phyloP scores from a whole-genome alignment of 306 rosid genomes.

The Hippophae tibetana region DNA sequence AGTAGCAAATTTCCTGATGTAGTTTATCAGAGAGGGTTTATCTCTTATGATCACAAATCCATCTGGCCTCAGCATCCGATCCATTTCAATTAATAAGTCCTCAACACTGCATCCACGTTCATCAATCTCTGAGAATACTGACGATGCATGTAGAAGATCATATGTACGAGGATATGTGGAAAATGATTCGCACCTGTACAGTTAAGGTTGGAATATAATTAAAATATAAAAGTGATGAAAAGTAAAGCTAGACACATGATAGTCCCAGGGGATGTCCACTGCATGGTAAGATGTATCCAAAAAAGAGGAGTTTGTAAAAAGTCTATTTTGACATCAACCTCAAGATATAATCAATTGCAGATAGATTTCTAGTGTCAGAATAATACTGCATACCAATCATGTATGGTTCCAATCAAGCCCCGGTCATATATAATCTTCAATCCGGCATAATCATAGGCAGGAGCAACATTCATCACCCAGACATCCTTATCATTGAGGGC shows the following conservation, averaged over 20 bases:
- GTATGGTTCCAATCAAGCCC: slow-evolving; percentile 51
- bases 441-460: slow-evolving; percentile 34
- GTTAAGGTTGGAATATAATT: neutral
- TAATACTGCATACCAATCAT: slow-evolving; percentile 43
- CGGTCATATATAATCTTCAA: slow-evolving; percentile 49
- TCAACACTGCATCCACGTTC: slow-evolving; percentile 40
- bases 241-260: neutral
- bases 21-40: slow-evolving; percentile 33
- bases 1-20: slow-evolving; percentile 33
- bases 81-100: slow-evolving; percentile 55
- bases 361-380: neutral
- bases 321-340: too few relatives aligned
- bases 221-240: slow-evolving; percentile 2
- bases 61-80: slow-evolving; percentile 45
- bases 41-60: slow-evolving; percentile 61
- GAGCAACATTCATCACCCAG: slow-evolving; percentile 61
- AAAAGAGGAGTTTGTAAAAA: neutral
- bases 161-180: slow-evolving; percentile 60
- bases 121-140: slow-evolving; percentile 39
- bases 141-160: slow-evolving; percentile 60
- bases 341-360: too few relatives aligned
- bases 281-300: neutral
- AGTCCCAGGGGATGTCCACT: neutral
- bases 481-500: slow-evolving; percentile 36
- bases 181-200: slow-evolving; percentile 57